phyloP scores from a whole-genome alignment of 805 yeast genomes.

The Candida michaelii region DNA sequence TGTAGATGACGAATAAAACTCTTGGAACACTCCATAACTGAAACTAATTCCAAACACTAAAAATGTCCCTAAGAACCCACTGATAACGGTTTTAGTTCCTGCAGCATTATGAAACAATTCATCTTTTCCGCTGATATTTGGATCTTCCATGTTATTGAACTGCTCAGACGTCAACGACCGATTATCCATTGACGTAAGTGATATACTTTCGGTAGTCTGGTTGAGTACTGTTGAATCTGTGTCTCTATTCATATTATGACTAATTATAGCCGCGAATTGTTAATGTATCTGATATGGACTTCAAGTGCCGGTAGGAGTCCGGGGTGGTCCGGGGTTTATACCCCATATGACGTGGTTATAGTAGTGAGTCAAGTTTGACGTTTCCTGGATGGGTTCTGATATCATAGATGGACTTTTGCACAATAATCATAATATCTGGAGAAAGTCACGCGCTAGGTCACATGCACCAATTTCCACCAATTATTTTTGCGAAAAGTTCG shows the following conservation, averaged over 20 bases:
- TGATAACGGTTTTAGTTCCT: slow-evolving; percentile 16
- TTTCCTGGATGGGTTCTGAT: too few species aligned
- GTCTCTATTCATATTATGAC: too few species aligned
- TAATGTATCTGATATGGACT: too few species aligned
- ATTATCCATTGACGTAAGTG: neutral
- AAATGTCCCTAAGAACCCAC: slow-evolving; percentile 27
- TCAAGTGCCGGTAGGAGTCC: too few species aligned
- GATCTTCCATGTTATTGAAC: slow-evolving; percentile 3
- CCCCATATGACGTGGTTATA: too few species aligned
- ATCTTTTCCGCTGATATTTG: neutral
- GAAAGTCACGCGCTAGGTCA: slow-evolving; percentile 1
- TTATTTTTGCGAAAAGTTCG: slow-evolving; percentile 5
- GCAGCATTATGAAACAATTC: slow-evolving; percentile 8
- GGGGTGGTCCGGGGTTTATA: too few species aligned
- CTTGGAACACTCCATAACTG: slow-evolving; percentile 39
- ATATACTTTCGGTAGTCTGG: neutral
- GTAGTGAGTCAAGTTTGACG: too few species aligned
- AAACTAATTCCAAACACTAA: slow-evolving; percentile 36
- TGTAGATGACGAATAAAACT: slow-evolving; percentile 24
- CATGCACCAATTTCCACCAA: slow-evolving; percentile 2
- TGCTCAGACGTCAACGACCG: neutral
- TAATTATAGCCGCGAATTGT: too few species aligned
- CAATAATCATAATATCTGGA: too few species aligned
- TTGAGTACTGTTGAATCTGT: too few species aligned
- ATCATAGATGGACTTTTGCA: too few species aligned